These are phyloP conservation scores for Diplodia mutila DNA, from an alignment of 2,329 filamentous ascomycete species.

Conservation along the genomic window DNA sequence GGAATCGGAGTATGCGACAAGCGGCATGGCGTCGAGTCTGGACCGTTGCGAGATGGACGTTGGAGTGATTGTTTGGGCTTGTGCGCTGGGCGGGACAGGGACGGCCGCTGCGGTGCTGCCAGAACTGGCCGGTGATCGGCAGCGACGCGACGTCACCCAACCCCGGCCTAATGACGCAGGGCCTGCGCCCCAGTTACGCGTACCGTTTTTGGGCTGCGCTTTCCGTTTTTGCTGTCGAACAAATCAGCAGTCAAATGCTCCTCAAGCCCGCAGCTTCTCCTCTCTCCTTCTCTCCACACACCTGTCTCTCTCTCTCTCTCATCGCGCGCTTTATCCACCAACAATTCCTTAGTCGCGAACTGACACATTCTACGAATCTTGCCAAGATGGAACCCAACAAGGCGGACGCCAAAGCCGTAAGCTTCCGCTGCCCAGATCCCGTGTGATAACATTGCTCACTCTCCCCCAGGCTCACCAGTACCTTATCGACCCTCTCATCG, in stretches of 20 bases:
- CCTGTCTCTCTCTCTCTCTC: background rate
- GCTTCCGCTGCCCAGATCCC: background rate
- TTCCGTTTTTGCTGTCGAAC: slow-evolving; percentile 5
- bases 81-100: background rate
- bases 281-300: background rate
- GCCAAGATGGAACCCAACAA: slow-evolving; percentile 18
- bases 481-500: slow-evolving; percentile 70
- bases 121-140: background rate
- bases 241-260: slow-evolving; percentile 16
- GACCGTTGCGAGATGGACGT: background rate
- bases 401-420: slow-evolving; percentile 23
- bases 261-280: slow-evolving; percentile 1
- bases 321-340: background rate
- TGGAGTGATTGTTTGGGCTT: too few relatives aligned
- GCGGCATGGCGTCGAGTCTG: slow-evolving; percentile 36
- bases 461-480: slow-evolving; percentile 63
- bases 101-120: background rate
- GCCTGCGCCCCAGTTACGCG: slow-evolving; percentile 13
- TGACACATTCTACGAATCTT: background rate
- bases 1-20: slow-evolving; percentile 66
- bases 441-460: slow-evolving; percentile 8
- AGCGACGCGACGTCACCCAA: slow-evolving; percentile 12
- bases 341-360: background rate
- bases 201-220: background rate
- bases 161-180: slow-evolving; percentile 15